Evolutionary conservation across 129 eudicot species (phyloP).

Genomic region (Kitagawia praeruptora): DNA sequence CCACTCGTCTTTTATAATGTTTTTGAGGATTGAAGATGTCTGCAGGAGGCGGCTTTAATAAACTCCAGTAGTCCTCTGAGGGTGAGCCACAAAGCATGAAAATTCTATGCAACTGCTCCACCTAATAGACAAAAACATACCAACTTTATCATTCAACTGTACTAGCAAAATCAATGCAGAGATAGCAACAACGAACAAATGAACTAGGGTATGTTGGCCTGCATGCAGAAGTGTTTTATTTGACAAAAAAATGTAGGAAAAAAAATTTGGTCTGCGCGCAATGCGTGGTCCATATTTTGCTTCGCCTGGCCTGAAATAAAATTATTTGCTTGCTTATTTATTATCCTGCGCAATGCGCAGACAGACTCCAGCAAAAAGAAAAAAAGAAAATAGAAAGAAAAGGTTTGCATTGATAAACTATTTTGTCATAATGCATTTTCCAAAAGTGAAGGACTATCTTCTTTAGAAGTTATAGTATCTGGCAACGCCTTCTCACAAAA

Average conservation of each 20-base stretch:
- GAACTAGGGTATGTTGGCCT: no score
- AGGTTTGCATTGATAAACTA: neutral
- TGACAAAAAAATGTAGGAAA: neutral
- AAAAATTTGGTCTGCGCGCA: neutral
- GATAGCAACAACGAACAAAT: no score
- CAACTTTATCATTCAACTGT: neutral
- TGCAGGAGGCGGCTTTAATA: slow-evolving; percentile 71
- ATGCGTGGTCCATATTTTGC: neutral
- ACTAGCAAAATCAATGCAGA: no score
- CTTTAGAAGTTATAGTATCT: neutral
- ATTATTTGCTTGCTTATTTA: neutral
- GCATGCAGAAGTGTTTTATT: no score
- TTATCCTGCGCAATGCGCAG: neutral
- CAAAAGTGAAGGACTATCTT: neutral
- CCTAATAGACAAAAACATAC: slow-evolving; percentile 40
- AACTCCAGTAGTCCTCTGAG: slow-evolving; percentile 79
- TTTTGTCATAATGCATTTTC: neutral
- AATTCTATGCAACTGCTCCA: slow-evolving; percentile 85
- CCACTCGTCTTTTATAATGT: slow-evolving; percentile 40
- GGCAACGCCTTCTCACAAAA: neutral
- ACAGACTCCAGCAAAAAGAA: neutral
- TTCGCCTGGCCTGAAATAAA: neutral
- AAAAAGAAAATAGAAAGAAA: neutral
- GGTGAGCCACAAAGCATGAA: slow-evolving; percentile 97
- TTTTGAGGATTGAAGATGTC: slow-evolving; percentile 87